Evolutionary conservation across 805 yeast genomes (phyloP), one percentile per base, ranked within the genome.

Genomic region (Kregervanrija pseudodelftensis): DNA sequence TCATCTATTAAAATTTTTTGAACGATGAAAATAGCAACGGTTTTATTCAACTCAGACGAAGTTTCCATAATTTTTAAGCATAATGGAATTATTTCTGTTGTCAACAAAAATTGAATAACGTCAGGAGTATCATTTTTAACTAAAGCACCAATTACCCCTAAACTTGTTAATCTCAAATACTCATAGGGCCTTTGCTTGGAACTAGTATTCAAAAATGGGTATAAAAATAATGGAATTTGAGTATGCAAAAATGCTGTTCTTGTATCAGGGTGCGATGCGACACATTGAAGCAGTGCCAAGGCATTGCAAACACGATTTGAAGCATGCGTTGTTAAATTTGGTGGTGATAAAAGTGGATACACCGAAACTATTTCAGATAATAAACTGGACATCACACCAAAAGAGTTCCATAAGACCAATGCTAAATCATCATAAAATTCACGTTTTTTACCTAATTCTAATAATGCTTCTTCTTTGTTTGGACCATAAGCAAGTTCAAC

Each of bases 261-360:
- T 0, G 98, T 93, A 51, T 88, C 95, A 34, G 82, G 80, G 61
- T 93, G 96, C 1, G 96, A 85, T 2, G 99, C 99, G 36, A 91
- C 96, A 66, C 99, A 93, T 65, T 91, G 99, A 52, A 91, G 72
- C 40, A 93, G 74, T 8, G 96, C 97, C 55, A 91, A 70, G 0
- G 98, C 97, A 66, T 93, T 91, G 65, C 98, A 91, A 9, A 91
- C 98, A 44, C 97, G 73, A 62, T 90, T 91, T 4, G 95, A 84
- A 13, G 88, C 82, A n/a, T 87, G 76, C 12, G 95, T 86, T 4
- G 89, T 80, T 47, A 93, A 72, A 37, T 77, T 80, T 30, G 95
- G 95, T 11, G 97, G 97, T 33, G 86, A 82, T 47, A 91, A 70
- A 57, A 82, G 73, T 11, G 99, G 96, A 62, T 91, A 91, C 5